Percentiles rank a stretch among this genome's conserved stretches.
Evolutionary conservation across 352 stramenopile species (phyloP).

Genomic region (Pythium folliculosum): DNA sequence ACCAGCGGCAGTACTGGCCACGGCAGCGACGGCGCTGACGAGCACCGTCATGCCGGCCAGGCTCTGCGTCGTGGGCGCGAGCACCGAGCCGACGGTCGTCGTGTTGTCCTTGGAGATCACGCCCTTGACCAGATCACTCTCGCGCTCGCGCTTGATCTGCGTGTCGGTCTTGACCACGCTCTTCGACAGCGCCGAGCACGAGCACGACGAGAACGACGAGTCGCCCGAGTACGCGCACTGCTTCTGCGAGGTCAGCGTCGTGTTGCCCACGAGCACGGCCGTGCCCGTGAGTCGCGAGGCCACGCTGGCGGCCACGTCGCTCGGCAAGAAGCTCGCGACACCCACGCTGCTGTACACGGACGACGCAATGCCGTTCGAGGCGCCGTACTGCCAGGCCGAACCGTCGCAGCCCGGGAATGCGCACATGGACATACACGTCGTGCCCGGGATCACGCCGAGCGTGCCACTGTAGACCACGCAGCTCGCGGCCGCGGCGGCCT

Average conservation of each 20-base stretch:
- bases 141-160: constrained; percentile 63
- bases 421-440: constrained; percentile 78
- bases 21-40: constrained; percentile 66
- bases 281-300: constrained; percentile 35
- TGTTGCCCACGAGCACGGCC: constrained; percentile 53
- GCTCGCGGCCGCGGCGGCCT: constrained; percentile 47
- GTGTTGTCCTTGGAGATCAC: constrained; percentile 74
- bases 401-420: constrained; percentile 69
- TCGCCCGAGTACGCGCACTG: constrained; percentile 69
- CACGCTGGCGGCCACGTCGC: constrained; percentile 42
- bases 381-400: constrained; percentile 59
- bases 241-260: constrained; percentile 54
- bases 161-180: constrained; percentile 48
- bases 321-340: constrained; percentile 59
- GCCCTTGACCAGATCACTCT: constrained; percentile 40
- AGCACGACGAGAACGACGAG: constrained; percentile 64
- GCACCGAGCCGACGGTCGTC: constrained; percentile 50
- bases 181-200: constrained; percentile 60
- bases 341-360: constrained; percentile 57
- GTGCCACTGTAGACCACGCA: constrained; percentile 83
- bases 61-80: constrained; percentile 68
- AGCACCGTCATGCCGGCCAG: constrained; percentile 71
- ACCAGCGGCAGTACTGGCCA: constrained; percentile 60
- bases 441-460: constrained; percentile 44
- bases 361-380: constrained; percentile 62